Percentiles rank a stretch among this genome's conserved stretches.
phyloP scores from a whole-genome alignment of 192 early-diverging fungal genomes.

The Pilobolus umbonatus region DNA sequence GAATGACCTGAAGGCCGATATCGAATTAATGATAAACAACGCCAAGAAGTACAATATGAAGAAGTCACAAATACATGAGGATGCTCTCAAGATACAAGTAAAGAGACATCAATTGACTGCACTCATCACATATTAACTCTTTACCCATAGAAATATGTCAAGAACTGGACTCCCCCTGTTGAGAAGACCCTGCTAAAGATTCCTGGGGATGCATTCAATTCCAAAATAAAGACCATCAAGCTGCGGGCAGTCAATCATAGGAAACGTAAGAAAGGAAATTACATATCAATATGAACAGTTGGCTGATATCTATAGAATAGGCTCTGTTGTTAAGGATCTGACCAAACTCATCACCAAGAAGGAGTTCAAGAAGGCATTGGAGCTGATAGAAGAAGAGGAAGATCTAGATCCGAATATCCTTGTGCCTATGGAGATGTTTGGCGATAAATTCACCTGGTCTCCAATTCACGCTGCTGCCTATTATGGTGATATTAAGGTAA shows the following conservation, averaged over 20 bases:
- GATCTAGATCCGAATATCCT: conserved; percentile 25
- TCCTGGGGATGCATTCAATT: conserved; percentile 2
- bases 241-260: not conserved
- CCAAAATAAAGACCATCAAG: not conserved
- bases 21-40: conserved; percentile 44
- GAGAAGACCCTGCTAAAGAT: conserved; percentile 16
- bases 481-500: conserved; percentile 65
- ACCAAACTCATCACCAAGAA: conserved; percentile 17
- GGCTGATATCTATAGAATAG: not conserved
- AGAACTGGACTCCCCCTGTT: conserved; percentile 13
- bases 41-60: conserved; percentile 52
- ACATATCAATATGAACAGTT: not conserved
- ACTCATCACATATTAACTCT: not conserved
- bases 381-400: conserved; percentile 13
- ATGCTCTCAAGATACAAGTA: conserved; percentile 46
- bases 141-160: conserved; percentile 26
- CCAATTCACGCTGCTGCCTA: conserved; percentile 85
- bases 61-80: conserved; percentile 40
- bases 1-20: conserved; percentile 34
- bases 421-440: conserved; percentile 31
- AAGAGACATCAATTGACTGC: not conserved
- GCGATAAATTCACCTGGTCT: conserved; percentile 72
- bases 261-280: not conserved
- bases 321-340: not conserved
- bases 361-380: conserved; percentile 6